phyloP scores from a whole-genome alignment of 2,329 filamentous ascomycete species.

The Ophiostoma pallidulum region DNA sequence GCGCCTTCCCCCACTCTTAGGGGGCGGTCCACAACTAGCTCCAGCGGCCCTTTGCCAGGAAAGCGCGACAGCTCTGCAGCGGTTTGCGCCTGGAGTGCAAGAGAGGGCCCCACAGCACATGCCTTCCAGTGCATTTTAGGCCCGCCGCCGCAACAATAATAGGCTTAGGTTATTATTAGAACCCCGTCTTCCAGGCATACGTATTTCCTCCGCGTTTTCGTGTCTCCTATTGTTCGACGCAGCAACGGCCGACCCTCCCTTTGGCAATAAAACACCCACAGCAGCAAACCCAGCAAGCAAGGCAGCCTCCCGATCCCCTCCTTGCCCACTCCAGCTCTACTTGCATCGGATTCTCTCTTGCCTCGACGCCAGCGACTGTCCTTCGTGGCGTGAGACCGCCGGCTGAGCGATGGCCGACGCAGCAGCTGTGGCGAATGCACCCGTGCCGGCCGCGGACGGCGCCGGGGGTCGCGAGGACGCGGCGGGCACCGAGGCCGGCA shows the following conservation, averaged over 20 bases:
- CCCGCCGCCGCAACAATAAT: not conserved
- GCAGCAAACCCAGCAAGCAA: too few species aligned
- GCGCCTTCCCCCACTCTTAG: slow-evolving; percentile 9
- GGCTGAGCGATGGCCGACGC: slow-evolving; percentile 15
- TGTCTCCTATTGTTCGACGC: slow-evolving; percentile 8
- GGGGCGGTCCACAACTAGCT: too few species aligned
- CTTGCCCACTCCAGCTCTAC: too few species aligned
- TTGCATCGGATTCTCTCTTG: too few species aligned
- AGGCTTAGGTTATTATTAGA: too few species aligned
- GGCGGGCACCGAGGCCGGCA: slow-evolving; percentile 48
- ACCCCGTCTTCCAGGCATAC: slow-evolving; percentile 6
- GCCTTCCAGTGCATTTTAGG: slow-evolving; percentile 1
- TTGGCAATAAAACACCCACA: too few species aligned
- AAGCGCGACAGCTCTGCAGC: slow-evolving; percentile 4
- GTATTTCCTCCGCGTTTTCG: slow-evolving; percentile 10
- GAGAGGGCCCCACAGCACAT: not conserved
- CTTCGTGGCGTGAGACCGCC: not conserved
- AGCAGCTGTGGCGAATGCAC: slow-evolving; percentile 9
- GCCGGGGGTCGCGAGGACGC: not conserved
- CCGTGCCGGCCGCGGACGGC: slow-evolving; percentile 6
- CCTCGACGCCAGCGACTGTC: too few species aligned
- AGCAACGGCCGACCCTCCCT: not conserved
- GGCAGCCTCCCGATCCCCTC: too few species aligned
- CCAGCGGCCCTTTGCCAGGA: too few species aligned
- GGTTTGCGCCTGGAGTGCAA: too few species aligned